Conservation (phyloP, 345 rosid genomes). For the Gossypium bickii region DNA sequence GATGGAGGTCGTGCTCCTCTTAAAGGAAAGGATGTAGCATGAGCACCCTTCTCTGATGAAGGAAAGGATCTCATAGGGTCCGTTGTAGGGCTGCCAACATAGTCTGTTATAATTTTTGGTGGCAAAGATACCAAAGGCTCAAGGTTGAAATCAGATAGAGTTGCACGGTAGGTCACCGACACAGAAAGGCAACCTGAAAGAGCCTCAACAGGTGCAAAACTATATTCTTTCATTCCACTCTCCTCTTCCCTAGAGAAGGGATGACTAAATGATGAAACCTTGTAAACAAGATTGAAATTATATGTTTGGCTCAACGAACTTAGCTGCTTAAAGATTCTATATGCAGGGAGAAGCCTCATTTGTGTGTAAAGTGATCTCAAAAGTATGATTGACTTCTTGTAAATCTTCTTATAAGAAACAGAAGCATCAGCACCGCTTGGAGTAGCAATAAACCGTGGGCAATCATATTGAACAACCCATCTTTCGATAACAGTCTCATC, state of each 20-base stretch:
- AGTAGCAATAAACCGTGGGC: constrained; percentile 36
- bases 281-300: constrained; percentile 63
- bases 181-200: constrained; percentile 63
- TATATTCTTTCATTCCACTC: constrained; percentile 53
- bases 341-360: constrained; percentile 78
- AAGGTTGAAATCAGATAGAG: constrained; percentile 65
- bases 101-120: constrained; percentile 72
- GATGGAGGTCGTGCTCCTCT: constrained; percentile 50
- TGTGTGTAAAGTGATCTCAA: constrained; percentile 66
- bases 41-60: constrained; percentile 48
- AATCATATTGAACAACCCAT: constrained; percentile 81
- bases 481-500: constrained; percentile 80
- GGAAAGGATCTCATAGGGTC: constrained; percentile 78
- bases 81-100: constrained; percentile 82
- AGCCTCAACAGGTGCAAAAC: constrained; percentile 70
- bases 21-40: constrained; percentile 50
- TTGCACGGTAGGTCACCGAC: constrained; percentile 60
- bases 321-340: constrained; percentile 62
- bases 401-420: constrained; percentile 60
- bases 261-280: constrained; percentile 72
- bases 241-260: constrained; percentile 59
- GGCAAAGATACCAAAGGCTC: constrained; percentile 56
- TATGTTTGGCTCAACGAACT: constrained; percentile 52
- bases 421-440: constrained; percentile 38
- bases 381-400: constrained; percentile 72